phyloP scores from a whole-genome alignment of 441 rosid genomes.

The Daphne laureola region DNA sequence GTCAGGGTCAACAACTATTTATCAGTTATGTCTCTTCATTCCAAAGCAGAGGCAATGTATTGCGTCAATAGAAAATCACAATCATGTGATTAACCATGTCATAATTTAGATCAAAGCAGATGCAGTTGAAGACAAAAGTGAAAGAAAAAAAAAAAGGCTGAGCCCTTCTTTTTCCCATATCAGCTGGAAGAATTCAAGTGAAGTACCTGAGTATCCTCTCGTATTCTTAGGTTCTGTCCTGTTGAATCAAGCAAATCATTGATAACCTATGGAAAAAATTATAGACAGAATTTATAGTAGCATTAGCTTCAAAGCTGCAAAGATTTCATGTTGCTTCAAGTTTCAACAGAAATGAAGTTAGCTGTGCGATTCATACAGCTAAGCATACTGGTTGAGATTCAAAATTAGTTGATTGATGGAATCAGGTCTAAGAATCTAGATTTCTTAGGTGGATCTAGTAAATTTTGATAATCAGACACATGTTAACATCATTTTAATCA shows the following conservation, averaged over 20 bases:
- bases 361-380: not conserved
- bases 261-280: constrained; percentile 37
- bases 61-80: not conserved
- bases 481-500: too few relatives aligned
- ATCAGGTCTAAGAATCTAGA: too few relatives aligned
- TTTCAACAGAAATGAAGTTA: not conserved
- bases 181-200: not conserved
- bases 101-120: constrained; percentile 1
- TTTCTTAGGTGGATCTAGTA: too few relatives aligned
- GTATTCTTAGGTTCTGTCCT: constrained; percentile 58
- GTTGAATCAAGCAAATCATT: constrained; percentile 63
- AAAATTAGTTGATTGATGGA: too few relatives aligned
- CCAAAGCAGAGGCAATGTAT: not conserved
- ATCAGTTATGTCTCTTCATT: too few relatives aligned
- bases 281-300: constrained; percentile 7
- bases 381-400: not conserved
- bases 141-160: not conserved
- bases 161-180: too few relatives aligned
- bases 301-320: constrained; percentile 6
- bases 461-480: too few relatives aligned
- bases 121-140: not conserved
- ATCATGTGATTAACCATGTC: not conserved
- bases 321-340: not conserved
- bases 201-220: constrained; percentile 62
- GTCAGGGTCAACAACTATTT: not conserved